These are phyloP conservation scores for Dipodascopsis tothii DNA, from an alignment of 805 yeast species.

Conservation along the genomic window DNA sequence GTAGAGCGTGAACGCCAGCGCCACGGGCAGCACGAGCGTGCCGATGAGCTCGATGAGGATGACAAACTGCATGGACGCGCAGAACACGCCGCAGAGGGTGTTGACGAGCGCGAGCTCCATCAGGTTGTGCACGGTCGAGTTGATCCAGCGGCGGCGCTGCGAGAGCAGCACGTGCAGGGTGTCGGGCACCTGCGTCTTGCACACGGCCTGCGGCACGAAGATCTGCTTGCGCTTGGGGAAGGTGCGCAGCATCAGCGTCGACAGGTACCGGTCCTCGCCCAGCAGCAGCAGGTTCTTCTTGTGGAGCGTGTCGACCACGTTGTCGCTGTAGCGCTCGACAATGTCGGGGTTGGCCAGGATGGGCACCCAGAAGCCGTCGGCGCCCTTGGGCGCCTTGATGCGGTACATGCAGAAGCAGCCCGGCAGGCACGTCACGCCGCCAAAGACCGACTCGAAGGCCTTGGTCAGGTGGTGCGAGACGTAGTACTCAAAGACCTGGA, in stretches of 20 bases:
- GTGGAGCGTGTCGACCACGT: slow-evolving; percentile 76
- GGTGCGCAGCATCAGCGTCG: slow-evolving; percentile 79
- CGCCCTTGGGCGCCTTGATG: slow-evolving; percentile 80
- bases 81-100: slow-evolving; percentile 90
- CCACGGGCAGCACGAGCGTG: slow-evolving; percentile 82
- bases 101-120: slow-evolving; percentile 79
- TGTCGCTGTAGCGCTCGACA: slow-evolving; percentile 84
- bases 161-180: slow-evolving; percentile 70
- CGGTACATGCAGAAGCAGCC: slow-evolving; percentile 94
- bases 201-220: slow-evolving; percentile 84
- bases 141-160: slow-evolving; percentile 95
- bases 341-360: slow-evolving; percentile 88
- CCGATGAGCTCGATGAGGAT: slow-evolving; percentile 79
- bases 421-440: slow-evolving; percentile 90
- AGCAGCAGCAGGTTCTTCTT: slow-evolving; percentile 74
- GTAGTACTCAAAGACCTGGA: slow-evolving; percentile 90
- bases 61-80: slow-evolving; percentile 91
- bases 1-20: slow-evolving; percentile 73
- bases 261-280: slow-evolving; percentile 85
- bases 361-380: slow-evolving; percentile 82
- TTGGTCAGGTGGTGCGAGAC: slow-evolving; percentile 92
- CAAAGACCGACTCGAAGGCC: slow-evolving; percentile 88
- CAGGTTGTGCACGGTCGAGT: slow-evolving; percentile 88
- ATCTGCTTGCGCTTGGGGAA: slow-evolving; percentile 85
- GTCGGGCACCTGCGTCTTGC: slow-evolving; percentile 85